Percentiles rank a stretch among this genome's conserved stretches.
These are phyloP conservation scores for Barnettozyma wickerhamii DNA, from an alignment of 805 yeast species.

Conservation along the genomic window DNA sequence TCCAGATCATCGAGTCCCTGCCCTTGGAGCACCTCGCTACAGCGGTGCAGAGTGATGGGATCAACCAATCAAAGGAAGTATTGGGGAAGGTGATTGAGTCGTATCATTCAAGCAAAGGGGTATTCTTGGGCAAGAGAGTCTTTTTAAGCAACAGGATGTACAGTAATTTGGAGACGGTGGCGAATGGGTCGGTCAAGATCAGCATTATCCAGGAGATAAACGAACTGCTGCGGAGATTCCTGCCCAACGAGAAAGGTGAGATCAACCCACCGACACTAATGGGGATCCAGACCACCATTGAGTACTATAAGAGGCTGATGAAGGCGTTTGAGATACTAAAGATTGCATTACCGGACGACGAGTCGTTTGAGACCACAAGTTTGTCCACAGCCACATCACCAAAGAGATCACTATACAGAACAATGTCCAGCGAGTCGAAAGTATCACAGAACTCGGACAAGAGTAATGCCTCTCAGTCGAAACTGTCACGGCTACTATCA, in stretches of 20 bases:
- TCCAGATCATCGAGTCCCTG: neutral
- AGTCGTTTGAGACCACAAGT: neutral
- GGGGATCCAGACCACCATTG: conserved; percentile 14
- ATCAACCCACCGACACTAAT: neutral
- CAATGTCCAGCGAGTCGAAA: conserved; percentile 1
- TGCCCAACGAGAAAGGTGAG: neutral
- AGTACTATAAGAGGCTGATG: conserved; percentile 22
- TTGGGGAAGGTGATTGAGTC: conserved; percentile 16
- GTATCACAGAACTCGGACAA: neutral
- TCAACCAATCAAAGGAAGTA: conserved; percentile 11
- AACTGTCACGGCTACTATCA: neutral
- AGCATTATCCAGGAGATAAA: conserved; percentile 23
- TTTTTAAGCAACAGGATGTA: conserved; percentile 16
- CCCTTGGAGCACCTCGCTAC: conserved; percentile 6
- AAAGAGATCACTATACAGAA: neutral
- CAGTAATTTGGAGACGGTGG: conserved; percentile 11
- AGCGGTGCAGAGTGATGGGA: conserved; percentile 7
- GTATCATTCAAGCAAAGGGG: conserved; percentile 19
- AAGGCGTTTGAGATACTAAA: conserved; percentile 23
- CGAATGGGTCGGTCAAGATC: conserved; percentile 21
- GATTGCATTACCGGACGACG: neutral
- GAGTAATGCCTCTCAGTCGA: neutral
- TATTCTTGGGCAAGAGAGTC: conserved; percentile 11
- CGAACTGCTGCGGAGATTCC: conserved; percentile 11
- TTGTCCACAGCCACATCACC: neutral